Evolutionary conservation across 495 filamentous ascomycete species (phyloP).

Genomic region (Aspergillus indologenus): DNA sequence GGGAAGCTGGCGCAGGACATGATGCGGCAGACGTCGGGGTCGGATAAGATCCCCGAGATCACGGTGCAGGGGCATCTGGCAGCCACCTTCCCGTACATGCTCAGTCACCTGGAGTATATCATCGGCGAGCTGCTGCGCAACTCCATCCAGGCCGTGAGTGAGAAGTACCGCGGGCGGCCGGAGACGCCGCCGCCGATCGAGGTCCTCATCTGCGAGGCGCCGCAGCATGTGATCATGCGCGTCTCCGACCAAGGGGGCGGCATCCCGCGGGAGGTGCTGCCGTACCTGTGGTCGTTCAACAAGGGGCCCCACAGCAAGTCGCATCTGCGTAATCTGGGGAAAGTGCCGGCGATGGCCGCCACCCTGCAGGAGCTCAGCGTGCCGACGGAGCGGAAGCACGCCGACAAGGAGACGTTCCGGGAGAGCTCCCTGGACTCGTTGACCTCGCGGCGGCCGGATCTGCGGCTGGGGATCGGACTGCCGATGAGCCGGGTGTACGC

Average conservation of each 20-base stretch:
- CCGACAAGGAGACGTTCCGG: conserved; percentile 34
- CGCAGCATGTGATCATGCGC: conserved; percentile 93
- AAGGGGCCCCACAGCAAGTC: conserved; percentile 76
- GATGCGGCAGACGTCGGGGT: conserved; percentile 66
- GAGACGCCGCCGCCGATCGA: conserved; percentile 74
- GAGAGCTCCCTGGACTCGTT: conserved; percentile 72
- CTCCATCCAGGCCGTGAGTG: conserved; percentile 86
- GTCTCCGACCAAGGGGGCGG: conserved; percentile 95
- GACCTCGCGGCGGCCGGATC: conserved; percentile 76
- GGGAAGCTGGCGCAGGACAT: conserved; percentile 68
- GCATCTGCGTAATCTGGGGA: conserved; percentile 74
- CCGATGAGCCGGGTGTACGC: conserved; percentile 94
- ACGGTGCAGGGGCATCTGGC: conserved; percentile 80
- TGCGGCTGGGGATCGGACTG: conserved; percentile 89
- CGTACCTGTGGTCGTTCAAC: conserved; percentile 92
- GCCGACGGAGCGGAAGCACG: conserved; percentile 29
- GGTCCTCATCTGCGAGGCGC: conserved; percentile 89
- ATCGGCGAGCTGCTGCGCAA: conserved; percentile 94
- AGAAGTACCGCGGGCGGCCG: conserved; percentile 51
- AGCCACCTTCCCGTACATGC: conserved; percentile 93
- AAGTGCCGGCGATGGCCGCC: conserved; percentile 89
- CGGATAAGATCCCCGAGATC: conserved; percentile 73
- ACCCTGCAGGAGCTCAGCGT: conserved; percentile 82
- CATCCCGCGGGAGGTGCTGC: conserved; percentile 78
- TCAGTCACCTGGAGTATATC: conserved; percentile 95